phyloP scores from a whole-genome alignment of 1,139 yeast genomes.

The Meyerozyma carpophila region DNA sequence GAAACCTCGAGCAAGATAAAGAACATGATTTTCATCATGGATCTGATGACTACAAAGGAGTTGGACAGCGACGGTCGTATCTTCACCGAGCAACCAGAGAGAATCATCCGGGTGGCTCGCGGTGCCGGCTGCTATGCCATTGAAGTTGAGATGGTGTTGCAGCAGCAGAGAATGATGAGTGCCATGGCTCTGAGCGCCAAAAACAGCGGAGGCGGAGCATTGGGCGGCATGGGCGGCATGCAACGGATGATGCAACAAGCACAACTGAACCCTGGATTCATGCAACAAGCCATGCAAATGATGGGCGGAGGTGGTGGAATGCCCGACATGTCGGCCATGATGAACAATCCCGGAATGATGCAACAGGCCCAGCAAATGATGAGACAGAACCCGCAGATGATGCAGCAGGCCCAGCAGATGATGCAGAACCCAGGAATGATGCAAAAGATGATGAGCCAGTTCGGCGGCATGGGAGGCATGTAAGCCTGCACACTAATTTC shows the following conservation, averaged over 20 bases:
- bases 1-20: constrained; percentile 80
- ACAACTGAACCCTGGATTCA: constrained; percentile 46
- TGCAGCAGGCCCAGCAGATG: constrained; percentile 55
- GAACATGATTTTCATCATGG: constrained; percentile 88
- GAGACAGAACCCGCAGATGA: constrained; percentile 70
- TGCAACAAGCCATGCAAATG: constrained; percentile 45
- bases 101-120: constrained; percentile 85
- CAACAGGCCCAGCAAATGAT: constrained; percentile 53
- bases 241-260: constrained; percentile 35
- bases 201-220: constrained; percentile 35
- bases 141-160: constrained; percentile 88
- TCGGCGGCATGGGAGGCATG: constrained; percentile 36
- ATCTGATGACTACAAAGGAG: constrained; percentile 92
- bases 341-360: constrained; percentile 68
- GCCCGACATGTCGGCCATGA: constrained; percentile 42
- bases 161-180: constrained; percentile 94
- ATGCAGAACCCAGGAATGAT: constrained; percentile 54
- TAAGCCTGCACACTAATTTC: constrained; percentile 1
- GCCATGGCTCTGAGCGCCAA: constrained; percentile 79
- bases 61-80: constrained; percentile 85
- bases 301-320: constrained; percentile 23
- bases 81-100: constrained; percentile 74
- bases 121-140: constrained; percentile 95
- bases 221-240: constrained; percentile 22
- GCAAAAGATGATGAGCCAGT: constrained; percentile 77